Evolutionary conservation across 139 green algal species (phyloP).

Genomic region (Ulvella scutata): DNA sequence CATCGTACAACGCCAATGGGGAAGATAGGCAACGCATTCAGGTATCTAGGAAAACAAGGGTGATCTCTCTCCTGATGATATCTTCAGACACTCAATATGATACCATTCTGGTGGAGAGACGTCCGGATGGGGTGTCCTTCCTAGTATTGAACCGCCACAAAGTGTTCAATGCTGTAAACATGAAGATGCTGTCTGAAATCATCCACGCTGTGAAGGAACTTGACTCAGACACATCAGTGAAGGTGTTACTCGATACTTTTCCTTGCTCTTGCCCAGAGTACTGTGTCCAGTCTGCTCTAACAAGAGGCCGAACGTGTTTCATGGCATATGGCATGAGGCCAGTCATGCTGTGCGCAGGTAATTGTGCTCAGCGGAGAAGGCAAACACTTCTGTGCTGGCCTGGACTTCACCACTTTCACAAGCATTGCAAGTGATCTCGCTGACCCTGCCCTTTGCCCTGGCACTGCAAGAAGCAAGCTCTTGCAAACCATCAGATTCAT

Average conservation of each 20-base stretch:
- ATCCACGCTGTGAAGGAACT: not conserved
- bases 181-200: not conserved
- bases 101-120: not conserved
- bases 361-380: slow-evolving; percentile 37
- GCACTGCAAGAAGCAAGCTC: not conserved
- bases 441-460: not conserved
- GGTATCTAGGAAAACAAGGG: too few species aligned
- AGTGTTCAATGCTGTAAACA: not conserved
- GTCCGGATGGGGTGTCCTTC: not conserved
- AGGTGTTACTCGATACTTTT: too few species aligned
- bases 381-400: slow-evolving; percentile 54
- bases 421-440: not conserved
- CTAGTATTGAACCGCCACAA: not conserved
- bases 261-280: too few species aligned
- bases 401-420: slow-evolving; percentile 32
- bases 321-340: too few species aligned
- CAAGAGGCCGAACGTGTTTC: too few species aligned
- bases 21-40: too few species aligned
- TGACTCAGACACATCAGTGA: not conserved
- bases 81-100: too few species aligned
- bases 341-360: not conserved
- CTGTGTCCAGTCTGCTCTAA: too few species aligned
- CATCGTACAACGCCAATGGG: too few species aligned
- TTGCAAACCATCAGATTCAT: not conserved
- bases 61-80: too few species aligned